phyloP scores from a whole-genome alignment of 1,284 basidiomycete species.

The Marasmius sp. region DNA sequence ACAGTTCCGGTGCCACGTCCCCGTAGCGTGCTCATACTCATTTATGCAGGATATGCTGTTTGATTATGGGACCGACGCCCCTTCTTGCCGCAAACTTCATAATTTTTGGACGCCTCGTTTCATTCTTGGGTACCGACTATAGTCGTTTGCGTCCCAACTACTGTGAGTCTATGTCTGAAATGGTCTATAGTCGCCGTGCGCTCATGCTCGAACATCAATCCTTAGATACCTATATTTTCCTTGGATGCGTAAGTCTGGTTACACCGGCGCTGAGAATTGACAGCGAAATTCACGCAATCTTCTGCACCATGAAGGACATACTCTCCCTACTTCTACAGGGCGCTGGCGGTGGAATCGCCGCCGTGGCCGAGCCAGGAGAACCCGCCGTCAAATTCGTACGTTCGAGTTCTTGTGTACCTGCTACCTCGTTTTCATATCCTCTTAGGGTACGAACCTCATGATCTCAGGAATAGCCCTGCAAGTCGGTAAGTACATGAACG shows the following conservation, averaged over 20 bases:
- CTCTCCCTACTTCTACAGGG: constrained; percentile 53
- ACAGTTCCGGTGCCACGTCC: not conserved
- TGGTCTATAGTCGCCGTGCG: not conserved
- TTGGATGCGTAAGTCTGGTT: not conserved
- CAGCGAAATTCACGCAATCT: not conserved
- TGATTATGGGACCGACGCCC: constrained; percentile 48
- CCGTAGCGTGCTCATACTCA: not conserved
- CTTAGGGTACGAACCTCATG: constrained; percentile 32
- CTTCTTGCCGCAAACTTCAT: constrained; percentile 54
- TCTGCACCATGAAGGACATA: constrained; percentile 37
- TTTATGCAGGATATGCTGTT: constrained; percentile 8
- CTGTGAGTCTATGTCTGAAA: constrained; percentile 34
- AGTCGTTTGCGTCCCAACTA: constrained; percentile 40
- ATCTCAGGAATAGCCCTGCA: constrained; percentile 33
- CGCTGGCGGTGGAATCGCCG: constrained; percentile 52
- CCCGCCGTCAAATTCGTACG: not conserved
- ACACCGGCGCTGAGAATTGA: not conserved
- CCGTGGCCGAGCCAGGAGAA: constrained; percentile 19
- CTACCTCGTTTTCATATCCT: no score
- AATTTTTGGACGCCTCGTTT: constrained; percentile 47
- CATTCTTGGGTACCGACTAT: constrained; percentile 40
- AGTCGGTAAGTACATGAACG: constrained; percentile 9
- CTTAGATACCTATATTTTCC: constrained; percentile 22
- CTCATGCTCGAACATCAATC: not conserved
- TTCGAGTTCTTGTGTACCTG: not conserved